Evolutionary conservation across 2,329 filamentous ascomycete species (phyloP).

Genomic region (Clonostachys solani): DNA sequence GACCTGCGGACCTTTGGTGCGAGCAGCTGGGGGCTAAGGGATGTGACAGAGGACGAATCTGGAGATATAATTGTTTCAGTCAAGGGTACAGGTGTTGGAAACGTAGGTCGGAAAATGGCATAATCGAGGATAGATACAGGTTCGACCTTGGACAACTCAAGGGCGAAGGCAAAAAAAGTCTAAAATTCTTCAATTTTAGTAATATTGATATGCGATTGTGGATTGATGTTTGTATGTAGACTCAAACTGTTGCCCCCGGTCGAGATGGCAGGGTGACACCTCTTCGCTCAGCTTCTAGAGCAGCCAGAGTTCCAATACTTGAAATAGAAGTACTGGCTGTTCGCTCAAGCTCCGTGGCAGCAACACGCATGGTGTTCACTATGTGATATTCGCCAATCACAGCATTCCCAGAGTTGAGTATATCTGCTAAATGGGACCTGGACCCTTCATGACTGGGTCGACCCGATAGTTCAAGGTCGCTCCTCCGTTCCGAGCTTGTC

Average conservation of each 20-base stretch:
- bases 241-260: not conserved
- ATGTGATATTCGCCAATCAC: conserved; percentile 50
- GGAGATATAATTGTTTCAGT: conserved; percentile 82
- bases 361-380: conserved; percentile 40
- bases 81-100: conserved; percentile 89
- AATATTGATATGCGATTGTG: not conserved
- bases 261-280: not conserved
- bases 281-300: conserved; percentile 36
- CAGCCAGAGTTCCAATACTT: conserved; percentile 48
- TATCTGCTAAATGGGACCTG: conserved; percentile 36
- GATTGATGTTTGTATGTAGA: not conserved
- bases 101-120: conserved; percentile 86
- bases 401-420: conserved; percentile 50
- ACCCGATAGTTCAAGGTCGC: conserved; percentile 10
- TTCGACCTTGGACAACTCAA: too few species aligned
- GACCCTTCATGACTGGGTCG: conserved; percentile 17
- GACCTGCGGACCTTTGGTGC: conserved; percentile 87
- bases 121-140: conserved; percentile 17
- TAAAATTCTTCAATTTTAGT: not conserved
- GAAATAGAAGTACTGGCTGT: conserved; percentile 47
- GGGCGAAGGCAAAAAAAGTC: conserved; percentile 2
- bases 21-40: conserved; percentile 84
- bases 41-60: conserved; percentile 61
- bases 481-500: conserved; percentile 3
- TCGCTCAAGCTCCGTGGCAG: conserved; percentile 39